A percentile compares a stretch with the other conserved stretches of the same genome.
Evolutionary conservation across 768 basidiomycete species (phyloP).

Genomic region (Tulasnella sp.): DNA sequence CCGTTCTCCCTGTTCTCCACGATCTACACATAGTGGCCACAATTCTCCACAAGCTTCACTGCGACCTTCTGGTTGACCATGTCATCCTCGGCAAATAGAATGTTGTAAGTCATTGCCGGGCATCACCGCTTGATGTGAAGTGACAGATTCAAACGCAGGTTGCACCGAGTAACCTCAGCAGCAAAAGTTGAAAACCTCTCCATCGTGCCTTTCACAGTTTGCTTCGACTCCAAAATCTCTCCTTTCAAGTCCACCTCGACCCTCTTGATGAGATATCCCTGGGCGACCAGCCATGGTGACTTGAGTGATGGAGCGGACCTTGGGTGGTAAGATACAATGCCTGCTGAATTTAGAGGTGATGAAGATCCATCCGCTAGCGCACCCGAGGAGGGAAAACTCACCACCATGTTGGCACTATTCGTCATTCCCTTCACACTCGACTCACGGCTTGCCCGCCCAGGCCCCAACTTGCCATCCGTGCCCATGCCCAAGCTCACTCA

Average conservation of each 20-base stretch:
- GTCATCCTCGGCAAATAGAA: slow-evolving; percentile 95
- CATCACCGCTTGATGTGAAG: slow-evolving; percentile 80
- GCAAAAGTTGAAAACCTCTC: slow-evolving; percentile 77
- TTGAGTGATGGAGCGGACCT: slow-evolving; percentile 27
- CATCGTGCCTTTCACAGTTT: slow-evolving; percentile 95
- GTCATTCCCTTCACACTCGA: slow-evolving; percentile 38
- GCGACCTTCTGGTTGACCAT: slow-evolving; percentile 93
- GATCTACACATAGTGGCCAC: slow-evolving; percentile 91
- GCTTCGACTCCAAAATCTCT: slow-evolving; percentile 73
- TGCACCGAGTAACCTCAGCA: slow-evolving; percentile 58
- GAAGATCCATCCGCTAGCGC: no score
- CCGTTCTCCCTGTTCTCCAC: slow-evolving; percentile 98
- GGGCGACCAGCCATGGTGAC: slow-evolving; percentile 37
- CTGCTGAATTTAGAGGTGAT: no score
- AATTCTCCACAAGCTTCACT: slow-evolving; percentile 92
- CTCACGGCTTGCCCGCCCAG: slow-evolving; percentile 26
- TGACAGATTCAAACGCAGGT: slow-evolving; percentile 94
- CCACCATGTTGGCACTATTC: slow-evolving; percentile 25
- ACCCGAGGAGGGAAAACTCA: no score
- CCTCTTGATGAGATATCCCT: slow-evolving; percentile 41
- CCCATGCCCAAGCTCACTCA: slow-evolving; percentile 42
- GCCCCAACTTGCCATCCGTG: slow-evolving; percentile 32
- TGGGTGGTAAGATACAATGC: slow-evolving; percentile 27
- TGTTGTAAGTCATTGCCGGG: slow-evolving; percentile 88
- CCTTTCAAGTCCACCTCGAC: slow-evolving; percentile 87